Base-by-base conservation (phyloP, 768 basidiomycete species). In the Kwoniella heveanensis region DNA sequence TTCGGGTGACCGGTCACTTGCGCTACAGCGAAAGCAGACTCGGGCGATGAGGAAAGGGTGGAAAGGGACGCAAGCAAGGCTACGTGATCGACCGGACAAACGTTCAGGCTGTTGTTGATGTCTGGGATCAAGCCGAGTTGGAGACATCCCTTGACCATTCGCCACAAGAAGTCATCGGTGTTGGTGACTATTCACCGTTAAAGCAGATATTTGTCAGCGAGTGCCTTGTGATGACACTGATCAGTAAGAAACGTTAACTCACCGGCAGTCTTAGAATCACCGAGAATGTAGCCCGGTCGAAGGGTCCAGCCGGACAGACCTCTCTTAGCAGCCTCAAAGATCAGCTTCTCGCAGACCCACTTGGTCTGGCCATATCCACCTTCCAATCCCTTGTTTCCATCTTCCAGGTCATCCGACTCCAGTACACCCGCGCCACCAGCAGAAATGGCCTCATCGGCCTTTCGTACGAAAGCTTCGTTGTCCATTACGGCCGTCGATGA, bases 131-230 rank as follows among this genome's bases (percentile, higher is more conserved):
- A 85, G 0, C 94, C 95, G n/a, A 98, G 87, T 77, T 99, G 96
- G 37, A 97, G 85, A 76, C 93, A 97, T n/a, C 96, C 96, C 80
- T 98, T 98, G 76, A 96, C 91, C 80, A 99, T 83, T 2, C 96
- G 87, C 95, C 95, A 98, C 60, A 99, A 86, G 81, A 99, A 99
- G 78, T 99, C 96, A 71, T 99, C 95, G 32, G 96, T 98, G 81
- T 99, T 99, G 13, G 95, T 97, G 2, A 97, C 94, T 92, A 68
- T 19, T 57, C 29, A 32, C 22, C 22, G 44, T 24, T 29, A 24
- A 19, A 44, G 6, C 2, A 2, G n/a, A 1, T 29, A 7, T 60
- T 19, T 27, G 15, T 17, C 29, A 25, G 39, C 27, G 12, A 13
- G 5, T 32, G 32, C 32, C 39, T 3, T 44, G 39, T 44, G 10